Conservation (phyloP, 225 moss, liverwort and hornwort species). For the Bryoerythrophyllum caledonicum region DNA sequence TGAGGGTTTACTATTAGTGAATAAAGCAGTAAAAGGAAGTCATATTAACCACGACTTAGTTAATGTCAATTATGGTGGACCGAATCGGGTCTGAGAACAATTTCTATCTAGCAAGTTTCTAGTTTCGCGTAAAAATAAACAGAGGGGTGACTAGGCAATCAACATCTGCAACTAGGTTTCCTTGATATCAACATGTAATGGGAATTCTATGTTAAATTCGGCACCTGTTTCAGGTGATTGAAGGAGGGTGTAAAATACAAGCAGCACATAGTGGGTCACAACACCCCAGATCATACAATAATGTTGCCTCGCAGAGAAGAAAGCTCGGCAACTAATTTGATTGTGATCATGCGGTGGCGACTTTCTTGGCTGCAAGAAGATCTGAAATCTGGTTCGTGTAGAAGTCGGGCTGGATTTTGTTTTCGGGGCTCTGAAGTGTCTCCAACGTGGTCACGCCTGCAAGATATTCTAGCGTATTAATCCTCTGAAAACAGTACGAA, state of each 20-base stretch:
- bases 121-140: background rate
- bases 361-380: conserved; percentile 56
- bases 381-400: conserved; percentile 74
- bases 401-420: conserved; percentile 63
- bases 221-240: conserved; percentile 13
- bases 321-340: background rate
- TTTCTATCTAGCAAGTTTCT: background rate
- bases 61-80: background rate
- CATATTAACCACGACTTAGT: background rate
- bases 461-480: conserved; percentile 5
- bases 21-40: background rate
- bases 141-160: background rate
- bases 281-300: background rate
- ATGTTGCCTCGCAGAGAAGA: background rate
- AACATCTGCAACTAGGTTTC: conserved; percentile 16
- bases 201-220: background rate
- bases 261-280: conserved; percentile 8
- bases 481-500: background rate
- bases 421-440: conserved; percentile 69
- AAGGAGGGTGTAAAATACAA: conserved; percentile 9
- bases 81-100: background rate
- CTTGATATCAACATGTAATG: background rate
- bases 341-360: conserved; percentile 29
- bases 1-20: background rate
- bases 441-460: conserved; percentile 88